Percentiles rank a stretch among this genome's conserved stretches.
These are phyloP conservation scores for Graphilbum sp. DNA, from an alignment of 2,329 filamentous ascomycete species.

Conservation along the genomic window DNA sequence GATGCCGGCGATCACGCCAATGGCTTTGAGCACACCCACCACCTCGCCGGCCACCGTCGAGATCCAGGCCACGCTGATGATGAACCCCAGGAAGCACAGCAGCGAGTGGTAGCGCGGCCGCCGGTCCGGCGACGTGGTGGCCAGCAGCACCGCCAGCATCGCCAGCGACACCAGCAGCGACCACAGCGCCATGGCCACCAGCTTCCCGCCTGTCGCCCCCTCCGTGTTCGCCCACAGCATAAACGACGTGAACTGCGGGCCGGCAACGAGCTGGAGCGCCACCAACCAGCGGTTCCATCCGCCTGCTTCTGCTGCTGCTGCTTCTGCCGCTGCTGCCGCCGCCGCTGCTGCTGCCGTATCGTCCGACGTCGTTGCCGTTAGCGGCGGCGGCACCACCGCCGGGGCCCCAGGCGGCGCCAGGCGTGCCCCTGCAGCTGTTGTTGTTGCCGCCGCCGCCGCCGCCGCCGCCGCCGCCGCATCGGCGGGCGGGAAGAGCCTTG, in stretches of 20 bases:
- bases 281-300: slow-evolving; percentile 87
- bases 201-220: slow-evolving; percentile 20
- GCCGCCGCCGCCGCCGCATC: not conserved
- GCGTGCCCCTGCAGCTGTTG: no score
- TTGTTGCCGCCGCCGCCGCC: no score
- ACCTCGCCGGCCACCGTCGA: slow-evolving; percentile 92
- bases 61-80: slow-evolving; percentile 90
- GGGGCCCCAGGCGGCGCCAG: no score
- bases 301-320: not conserved
- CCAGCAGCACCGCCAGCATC: slow-evolving; percentile 47
- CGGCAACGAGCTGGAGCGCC: slow-evolving; percentile 68
- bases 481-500: not conserved
- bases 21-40: slow-evolving; percentile 80
- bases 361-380: not conserved
- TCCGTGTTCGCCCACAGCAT: slow-evolving; percentile 55
- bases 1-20: slow-evolving; percentile 84
- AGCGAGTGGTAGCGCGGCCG: slow-evolving; percentile 60
- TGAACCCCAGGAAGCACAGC: slow-evolving; percentile 78
- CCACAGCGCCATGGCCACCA: slow-evolving; percentile 42
- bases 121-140: slow-evolving; percentile 49
- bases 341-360: slow-evolving; percentile 8
- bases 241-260: slow-evolving; percentile 66
- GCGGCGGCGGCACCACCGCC: not conserved
- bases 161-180: slow-evolving; percentile 54
- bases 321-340: slow-evolving; percentile 9